Evolutionary conservation across 805 yeast genomes (phyloP).

Genomic region (Wickerhamiella sorbophila): DNA sequence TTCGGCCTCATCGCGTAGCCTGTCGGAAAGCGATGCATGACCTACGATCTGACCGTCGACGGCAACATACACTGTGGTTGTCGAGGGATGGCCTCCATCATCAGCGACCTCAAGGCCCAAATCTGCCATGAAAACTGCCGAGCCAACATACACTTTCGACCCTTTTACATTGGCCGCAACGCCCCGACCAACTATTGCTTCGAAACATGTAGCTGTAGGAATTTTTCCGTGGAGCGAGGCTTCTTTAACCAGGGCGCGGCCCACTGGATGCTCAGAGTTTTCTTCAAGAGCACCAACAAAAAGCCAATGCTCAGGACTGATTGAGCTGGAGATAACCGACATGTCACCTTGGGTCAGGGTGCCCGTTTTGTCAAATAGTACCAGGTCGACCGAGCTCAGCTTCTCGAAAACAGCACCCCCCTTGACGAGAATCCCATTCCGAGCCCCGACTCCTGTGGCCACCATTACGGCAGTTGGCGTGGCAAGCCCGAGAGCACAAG

Average conservation of each 20-base stretch:
- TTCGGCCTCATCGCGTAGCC: constrained; percentile 48
- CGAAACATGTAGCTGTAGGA: constrained; percentile 13
- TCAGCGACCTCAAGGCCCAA: constrained; percentile 24
- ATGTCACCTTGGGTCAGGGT: constrained; percentile 80
- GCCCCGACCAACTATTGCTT: constrained; percentile 24
- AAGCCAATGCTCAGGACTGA: constrained; percentile 33
- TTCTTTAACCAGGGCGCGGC: constrained; percentile 41
- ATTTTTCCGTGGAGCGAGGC: not conserved
- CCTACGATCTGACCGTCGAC: constrained; percentile 51
- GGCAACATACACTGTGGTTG: constrained; percentile 42
- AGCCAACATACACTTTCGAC: constrained; percentile 39
- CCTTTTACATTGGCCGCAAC: constrained; percentile 19
- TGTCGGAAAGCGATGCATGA: constrained; percentile 50
- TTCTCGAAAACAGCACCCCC: constrained; percentile 83
- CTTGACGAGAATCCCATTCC: constrained; percentile 76
- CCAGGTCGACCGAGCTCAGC: constrained; percentile 46
- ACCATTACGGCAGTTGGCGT: constrained; percentile 99
- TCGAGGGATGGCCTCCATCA: constrained; percentile 10
- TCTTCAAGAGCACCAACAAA: constrained; percentile 46
- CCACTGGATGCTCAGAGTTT: constrained; percentile 80
- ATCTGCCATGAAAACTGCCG: constrained; percentile 14
- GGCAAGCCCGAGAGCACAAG: constrained; percentile 93
- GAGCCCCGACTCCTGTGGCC: constrained; percentile 93
- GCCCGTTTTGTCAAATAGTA: constrained; percentile 91
- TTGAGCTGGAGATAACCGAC: constrained; percentile 28